These are phyloP conservation scores for Glomus cerebriforme DNA, from an alignment of 192 early-diverging fungal genomes.

Conservation along the genomic window DNA sequence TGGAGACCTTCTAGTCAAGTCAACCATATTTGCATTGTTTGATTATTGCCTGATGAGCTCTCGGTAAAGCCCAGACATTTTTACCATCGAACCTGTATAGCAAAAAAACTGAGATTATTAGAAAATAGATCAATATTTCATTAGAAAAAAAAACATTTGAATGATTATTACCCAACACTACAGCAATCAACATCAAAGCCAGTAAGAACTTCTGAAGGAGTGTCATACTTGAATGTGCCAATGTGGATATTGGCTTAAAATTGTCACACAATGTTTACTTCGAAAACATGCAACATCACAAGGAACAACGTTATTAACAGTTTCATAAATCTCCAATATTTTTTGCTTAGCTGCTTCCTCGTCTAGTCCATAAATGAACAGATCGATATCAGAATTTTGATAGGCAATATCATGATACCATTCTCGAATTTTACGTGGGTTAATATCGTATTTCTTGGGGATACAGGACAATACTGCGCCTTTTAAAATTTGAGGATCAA, in stretches of 20 bases:
- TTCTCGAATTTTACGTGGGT: background rate
- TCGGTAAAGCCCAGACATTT: conserved; percentile 7
- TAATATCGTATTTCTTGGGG: background rate
- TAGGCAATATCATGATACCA: conserved; percentile 7
- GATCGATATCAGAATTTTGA: conserved; percentile 39
- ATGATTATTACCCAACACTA: background rate
- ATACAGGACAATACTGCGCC: background rate
- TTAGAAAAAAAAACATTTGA: too few relatives aligned
- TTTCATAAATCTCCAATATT: conserved; percentile 41
- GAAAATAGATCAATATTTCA: too few relatives aligned
- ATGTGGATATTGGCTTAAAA: conserved; percentile 24
- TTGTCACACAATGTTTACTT: conserved; percentile 5
- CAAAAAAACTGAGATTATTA: too few relatives aligned
- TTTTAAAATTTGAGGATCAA: too few relatives aligned
- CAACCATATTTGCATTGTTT: conserved; percentile 14
- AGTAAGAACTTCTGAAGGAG: conserved; percentile 11
- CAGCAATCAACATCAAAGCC: conserved; percentile 21
- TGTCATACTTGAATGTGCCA: conserved; percentile 14
- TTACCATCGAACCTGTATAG: background rate
- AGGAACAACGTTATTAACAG: conserved; percentile 18
- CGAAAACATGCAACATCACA: conserved; percentile 12
- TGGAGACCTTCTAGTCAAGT: background rate
- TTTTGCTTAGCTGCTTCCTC: conserved; percentile 47
- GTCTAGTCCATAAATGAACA: conserved; percentile 47
- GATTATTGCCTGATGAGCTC: conserved; percentile 16